Base-by-base conservation (phyloP, 371 early-diverging fungal species). In the Funneliformis caledonium region DNA sequence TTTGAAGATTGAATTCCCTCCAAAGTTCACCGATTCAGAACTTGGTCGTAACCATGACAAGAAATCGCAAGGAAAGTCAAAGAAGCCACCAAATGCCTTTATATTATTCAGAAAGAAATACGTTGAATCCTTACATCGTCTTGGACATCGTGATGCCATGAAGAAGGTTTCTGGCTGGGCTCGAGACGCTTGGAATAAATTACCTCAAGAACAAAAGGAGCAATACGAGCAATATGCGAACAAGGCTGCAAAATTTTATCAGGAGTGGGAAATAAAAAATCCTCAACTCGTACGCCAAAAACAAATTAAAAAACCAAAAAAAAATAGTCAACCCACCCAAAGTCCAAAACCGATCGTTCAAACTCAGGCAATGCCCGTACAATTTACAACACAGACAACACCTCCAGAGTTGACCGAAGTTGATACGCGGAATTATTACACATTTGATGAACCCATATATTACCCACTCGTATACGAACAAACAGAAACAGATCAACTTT, bases 21-120 rank as follows among this genome's bases (percentile, higher is more conserved):
- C 69, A 14, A 69, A 14, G 5, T 69, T 69, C 45, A 22, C 37
- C 37, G n/a, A 43, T 43, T 42, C 37, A 2, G 69, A 69, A 69
- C 45, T 69, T 9, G 69, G 69, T 1, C 52, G 52, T 52, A 52
- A 14, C 16, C 52, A 52, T 52, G 69, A 37, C 16, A 69, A 69
- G 22, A 69, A 69, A 43, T 22, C 43, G 11, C 14, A 65, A 7
- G 76, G 76, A 76, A 78, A 78, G 9, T 62, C 43, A 2, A 67
- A 33, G 10, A 78, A 78, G 68, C 78, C 78, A 0, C 78, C 78
- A 1, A 78, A 78, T 37, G 78, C 78, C 8, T 78, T 78, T 7
- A 78, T 78, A 4, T 14, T 78, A 5, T 78, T 62, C 33, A 2
- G 78, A 52, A 78, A 26, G 50, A 78, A 68, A 56, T 78, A 78